phyloP scores from a whole-genome alignment of 192 early-diverging fungal species.

The Spinellus fusiger region DNA sequence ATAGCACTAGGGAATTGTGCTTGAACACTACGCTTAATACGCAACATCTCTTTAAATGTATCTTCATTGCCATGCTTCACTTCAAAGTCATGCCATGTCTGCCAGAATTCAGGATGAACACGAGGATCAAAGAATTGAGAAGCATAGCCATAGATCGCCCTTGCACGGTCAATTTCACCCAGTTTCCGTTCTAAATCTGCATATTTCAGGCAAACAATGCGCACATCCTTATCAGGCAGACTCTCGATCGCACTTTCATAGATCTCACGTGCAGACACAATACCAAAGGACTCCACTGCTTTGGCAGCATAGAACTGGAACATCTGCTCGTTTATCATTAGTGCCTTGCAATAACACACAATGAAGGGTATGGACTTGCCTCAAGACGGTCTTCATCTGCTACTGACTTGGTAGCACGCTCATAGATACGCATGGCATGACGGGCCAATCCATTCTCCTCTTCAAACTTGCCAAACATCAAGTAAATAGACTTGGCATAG shows the following conservation, averaged over 20 bases:
- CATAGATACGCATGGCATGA: slow-evolving; percentile 91
- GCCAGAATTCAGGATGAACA: slow-evolving; percentile 73
- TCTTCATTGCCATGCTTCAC: slow-evolving; percentile 96
- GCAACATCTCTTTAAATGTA: slow-evolving; percentile 96
- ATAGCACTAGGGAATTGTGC: slow-evolving; percentile 20
- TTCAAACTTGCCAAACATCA: slow-evolving; percentile 90
- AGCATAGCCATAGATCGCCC: slow-evolving; percentile 82
- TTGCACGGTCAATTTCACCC: slow-evolving; percentile 92
- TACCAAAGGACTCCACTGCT: slow-evolving; percentile 79
- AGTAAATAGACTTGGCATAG: slow-evolving; percentile 79
- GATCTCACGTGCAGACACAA: slow-evolving; percentile 81
- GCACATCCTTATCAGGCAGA: slow-evolving; percentile 74
- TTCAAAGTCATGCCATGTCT: slow-evolving; percentile 94
- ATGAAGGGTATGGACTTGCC: slow-evolving; percentile 26
- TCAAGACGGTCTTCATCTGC: slow-evolving; percentile 66
- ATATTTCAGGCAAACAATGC: slow-evolving; percentile 75
- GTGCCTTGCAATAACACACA: background rate
- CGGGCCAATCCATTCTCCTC: slow-evolving; percentile 87
- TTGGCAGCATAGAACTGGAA: slow-evolving; percentile 89
- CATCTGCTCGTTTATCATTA: slow-evolving; percentile 49
- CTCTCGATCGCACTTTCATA: slow-evolving; percentile 88
- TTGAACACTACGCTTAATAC: slow-evolving; percentile 72
- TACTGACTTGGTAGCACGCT: slow-evolving; percentile 83
- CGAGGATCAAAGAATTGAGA: slow-evolving; percentile 86
- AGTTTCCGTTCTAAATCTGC: slow-evolving; percentile 82